Base-by-base conservation (phyloP, 2,329 filamentous ascomycete genomes). In the Chaetomium globosum region DNA sequence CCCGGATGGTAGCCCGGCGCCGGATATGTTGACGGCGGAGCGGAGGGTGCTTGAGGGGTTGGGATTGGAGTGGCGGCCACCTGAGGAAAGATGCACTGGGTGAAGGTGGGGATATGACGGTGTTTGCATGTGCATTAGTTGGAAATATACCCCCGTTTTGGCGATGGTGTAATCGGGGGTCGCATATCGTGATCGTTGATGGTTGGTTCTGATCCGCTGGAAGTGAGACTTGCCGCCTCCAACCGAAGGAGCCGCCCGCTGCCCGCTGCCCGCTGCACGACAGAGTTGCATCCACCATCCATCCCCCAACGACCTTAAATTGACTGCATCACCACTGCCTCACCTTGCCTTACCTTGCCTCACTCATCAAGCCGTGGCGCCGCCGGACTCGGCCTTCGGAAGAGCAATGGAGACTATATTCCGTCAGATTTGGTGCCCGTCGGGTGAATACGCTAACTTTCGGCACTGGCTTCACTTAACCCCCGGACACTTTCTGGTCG, bases 31-130 rank as follows among this genome's bases (percentile, higher is more conserved):
- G 73, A 88, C 89, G 69, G 91, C 93, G 6, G 93, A 97, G 79
- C 87, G 82, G 77, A 84, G 87, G 67, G 89, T 97, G 0, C 96
- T 98, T 81, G 85, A 88, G 67, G 89, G 89, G 0, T 74, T 97
- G 68, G 89, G 85, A 0, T 77, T 97, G 66, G 81, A 83, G 55
- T 93, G 86, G 83, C 82, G 87, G 63, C 80, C 81, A 28, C 87
- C 91, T 0, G 81, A 82, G 65, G 87, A 92, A 75, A 83, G 90
- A 68, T 92, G 88, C 72, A 90, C 89, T 1, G 83, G 85, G 9
- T 89, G 74, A 56, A 16, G 13, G 23, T 36, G 10, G 7, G 5
- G 16, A n/a, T 36, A 16, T 36, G 12, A 36, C 8, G 39, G 39
- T 43, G 26, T 48, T 30, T 7, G 26, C 7, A 12, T 12, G 16